Evolutionary conservation across 495 filamentous ascomycete genomes (phyloP).

Genomic region (Haplographium delicatum): DNA sequence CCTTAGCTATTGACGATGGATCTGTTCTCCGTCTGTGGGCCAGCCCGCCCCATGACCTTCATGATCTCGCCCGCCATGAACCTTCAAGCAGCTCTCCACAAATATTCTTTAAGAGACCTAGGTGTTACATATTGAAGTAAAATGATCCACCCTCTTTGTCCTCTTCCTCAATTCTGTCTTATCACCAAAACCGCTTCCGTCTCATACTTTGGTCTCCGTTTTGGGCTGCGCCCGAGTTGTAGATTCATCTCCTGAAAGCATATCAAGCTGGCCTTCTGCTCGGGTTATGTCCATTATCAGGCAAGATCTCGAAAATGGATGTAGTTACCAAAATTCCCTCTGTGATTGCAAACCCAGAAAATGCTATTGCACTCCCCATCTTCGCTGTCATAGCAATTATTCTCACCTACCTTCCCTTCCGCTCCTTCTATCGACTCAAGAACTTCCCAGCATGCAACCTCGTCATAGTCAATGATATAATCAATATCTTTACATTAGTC

Average conservation of each 20-base stretch:
- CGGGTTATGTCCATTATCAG: neutral
- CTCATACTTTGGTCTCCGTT: neutral
- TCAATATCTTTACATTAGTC: conserved; percentile 40
- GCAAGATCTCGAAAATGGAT: neutral
- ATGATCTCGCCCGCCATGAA: neutral
- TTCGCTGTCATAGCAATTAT: conserved; percentile 11
- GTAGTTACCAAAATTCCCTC: neutral
- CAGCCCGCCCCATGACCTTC: neutral
- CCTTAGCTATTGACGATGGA: neutral
- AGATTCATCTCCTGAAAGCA: neutral
- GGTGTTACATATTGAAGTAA: neutral
- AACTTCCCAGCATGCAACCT: conserved; percentile 34
- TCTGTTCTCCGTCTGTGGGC: neutral
- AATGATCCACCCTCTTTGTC: neutral
- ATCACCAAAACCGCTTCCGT: neutral
- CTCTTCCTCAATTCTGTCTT: neutral
- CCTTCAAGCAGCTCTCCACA: no score
- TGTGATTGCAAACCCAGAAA: neutral
- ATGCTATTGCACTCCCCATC: conserved; percentile 22
- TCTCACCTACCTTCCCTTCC: conserved; percentile 17
- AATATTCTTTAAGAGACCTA: neutral
- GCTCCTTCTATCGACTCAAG: conserved; percentile 16
- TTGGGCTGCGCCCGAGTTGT: neutral
- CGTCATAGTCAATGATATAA: conserved; percentile 35
- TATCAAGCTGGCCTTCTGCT: neutral